Evolutionary conservation across 2,329 filamentous ascomycete species (phyloP), one percentile per base, ranked within the genome.

Genomic region (Penicillium sp.): DNA sequence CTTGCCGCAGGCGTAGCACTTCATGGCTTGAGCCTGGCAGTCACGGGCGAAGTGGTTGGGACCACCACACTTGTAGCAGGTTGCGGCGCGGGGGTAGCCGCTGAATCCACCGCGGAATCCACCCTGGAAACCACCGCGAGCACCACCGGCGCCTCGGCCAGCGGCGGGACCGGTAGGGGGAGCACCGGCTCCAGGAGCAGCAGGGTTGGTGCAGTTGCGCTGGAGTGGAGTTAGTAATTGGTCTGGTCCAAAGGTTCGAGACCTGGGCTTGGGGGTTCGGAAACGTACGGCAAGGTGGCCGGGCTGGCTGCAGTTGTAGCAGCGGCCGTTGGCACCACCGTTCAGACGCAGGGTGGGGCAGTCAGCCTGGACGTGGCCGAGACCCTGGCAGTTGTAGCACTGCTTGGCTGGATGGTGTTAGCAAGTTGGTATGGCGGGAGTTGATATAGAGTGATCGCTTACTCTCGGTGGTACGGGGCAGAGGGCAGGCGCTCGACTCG

Each of bases 321-420:
- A 99, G 68, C 92, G 91, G 64, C 91, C 91, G 74, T 89, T 87
- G 62, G 87, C 85, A 59, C 84, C 79, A 65, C 89, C 92, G 77
- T 87, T 96, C 76, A 99, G 79, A 68, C 94, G 91, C 64, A 99
- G 86, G 61, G 94, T 97, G 70, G 94, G 94, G 85, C 94, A 99
- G 78, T 99, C 94, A 68, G 94, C 94, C 82, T 99, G 94, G 70
- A 99, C 94, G 76, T 99, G 94, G 66, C 94, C 94, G 61, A 97
- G 86, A 58, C 94, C 94, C 82, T 97, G 94, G 84, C 94, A 99
- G 81, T 97, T 94, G 78, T 99, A 99, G 86, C 94, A 99, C 84
- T 99, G 94, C 87, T 99, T 99, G 52, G 92, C 92, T 87, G 70
- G 46, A 60, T 54, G 50, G 33, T 33, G 58, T 63, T 59, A 63